phyloP scores from a whole-genome alignment of 768 basidiomycete genomes.

The Hygrocybe coccinea region DNA sequence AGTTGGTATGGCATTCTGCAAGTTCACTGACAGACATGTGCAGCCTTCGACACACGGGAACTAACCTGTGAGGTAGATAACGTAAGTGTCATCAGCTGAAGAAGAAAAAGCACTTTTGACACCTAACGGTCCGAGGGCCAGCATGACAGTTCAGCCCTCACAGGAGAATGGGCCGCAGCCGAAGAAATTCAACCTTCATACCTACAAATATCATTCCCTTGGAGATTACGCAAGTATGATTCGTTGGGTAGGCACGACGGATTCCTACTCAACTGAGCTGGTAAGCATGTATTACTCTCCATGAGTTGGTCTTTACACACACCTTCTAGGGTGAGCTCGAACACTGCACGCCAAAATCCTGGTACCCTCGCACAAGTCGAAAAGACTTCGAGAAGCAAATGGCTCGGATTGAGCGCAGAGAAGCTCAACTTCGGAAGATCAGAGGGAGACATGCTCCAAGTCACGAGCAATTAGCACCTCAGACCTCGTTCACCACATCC shows the following conservation, averaged over 20 bases:
- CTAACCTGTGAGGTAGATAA: slow-evolving; percentile 34
- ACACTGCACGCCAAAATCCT: slow-evolving; percentile 29
- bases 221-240: slow-evolving; percentile 34
- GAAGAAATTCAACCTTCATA: slow-evolving; percentile 27
- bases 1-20: slow-evolving; percentile 24
- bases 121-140: not conserved
- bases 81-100: slow-evolving; percentile 16
- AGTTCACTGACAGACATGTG: slow-evolving; percentile 26
- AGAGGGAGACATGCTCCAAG: slow-evolving; percentile 18
- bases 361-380: slow-evolving; percentile 30
- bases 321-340: slow-evolving; percentile 32
- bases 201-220: slow-evolving; percentile 37
- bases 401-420: slow-evolving; percentile 14
- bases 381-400: slow-evolving; percentile 23
- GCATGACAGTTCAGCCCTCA: not conserved
- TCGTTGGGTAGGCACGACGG: slow-evolving; percentile 31
- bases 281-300: slow-evolving; percentile 17
- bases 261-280: slow-evolving; percentile 33
- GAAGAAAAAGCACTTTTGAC: not conserved
- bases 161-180: not conserved
- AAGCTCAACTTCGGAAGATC: slow-evolving; percentile 11
- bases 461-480: slow-evolving; percentile 6
- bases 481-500: slow-evolving; percentile 40
- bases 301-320: not conserved
- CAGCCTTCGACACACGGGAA: slow-evolving; percentile 27